Evolutionary conservation across 441 rosid species (phyloP).

Genomic region (Corymbia calophylla): DNA sequence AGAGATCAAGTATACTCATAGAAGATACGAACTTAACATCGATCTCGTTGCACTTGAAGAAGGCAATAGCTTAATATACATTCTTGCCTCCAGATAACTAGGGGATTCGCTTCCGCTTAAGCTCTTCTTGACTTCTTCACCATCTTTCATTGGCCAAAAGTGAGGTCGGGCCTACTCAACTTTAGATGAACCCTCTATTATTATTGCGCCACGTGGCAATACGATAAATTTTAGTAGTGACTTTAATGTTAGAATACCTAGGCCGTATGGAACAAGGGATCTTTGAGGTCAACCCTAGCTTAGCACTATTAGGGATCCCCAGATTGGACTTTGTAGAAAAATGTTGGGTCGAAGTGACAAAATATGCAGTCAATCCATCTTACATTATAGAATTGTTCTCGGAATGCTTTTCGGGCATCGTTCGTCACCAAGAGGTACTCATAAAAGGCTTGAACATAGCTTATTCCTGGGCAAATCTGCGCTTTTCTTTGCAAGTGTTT

Average conservation of each 20-base stretch:
- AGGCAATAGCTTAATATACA: neutral
- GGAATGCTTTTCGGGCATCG: neutral
- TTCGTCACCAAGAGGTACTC: neutral
- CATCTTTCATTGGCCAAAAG: neutral
- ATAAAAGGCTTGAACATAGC: neutral
- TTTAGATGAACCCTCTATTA: neutral
- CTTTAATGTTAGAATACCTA: neutral
- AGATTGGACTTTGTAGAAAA: neutral
- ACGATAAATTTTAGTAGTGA: neutral
- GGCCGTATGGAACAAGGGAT: neutral
- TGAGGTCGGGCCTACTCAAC: neutral
- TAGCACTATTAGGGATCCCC: neutral
- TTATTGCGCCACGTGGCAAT: neutral
- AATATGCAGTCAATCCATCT: neutral
- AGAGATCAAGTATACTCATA: neutral
- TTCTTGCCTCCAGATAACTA: neutral
- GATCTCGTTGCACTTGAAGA: neutral
- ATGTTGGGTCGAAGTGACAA: neutral
- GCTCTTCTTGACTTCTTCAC: neutral
- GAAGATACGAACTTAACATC: neutral
- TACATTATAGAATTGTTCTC: neutral
- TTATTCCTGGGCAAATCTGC: neutral
- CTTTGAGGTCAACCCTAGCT: neutral
- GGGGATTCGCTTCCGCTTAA: neutral
- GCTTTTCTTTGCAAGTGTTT: neutral